These are phyloP conservation scores for Cutaneotrichosporon cyanovorans DNA, from an alignment of 1,284 basidiomycete genomes.

Conservation along the genomic window DNA sequence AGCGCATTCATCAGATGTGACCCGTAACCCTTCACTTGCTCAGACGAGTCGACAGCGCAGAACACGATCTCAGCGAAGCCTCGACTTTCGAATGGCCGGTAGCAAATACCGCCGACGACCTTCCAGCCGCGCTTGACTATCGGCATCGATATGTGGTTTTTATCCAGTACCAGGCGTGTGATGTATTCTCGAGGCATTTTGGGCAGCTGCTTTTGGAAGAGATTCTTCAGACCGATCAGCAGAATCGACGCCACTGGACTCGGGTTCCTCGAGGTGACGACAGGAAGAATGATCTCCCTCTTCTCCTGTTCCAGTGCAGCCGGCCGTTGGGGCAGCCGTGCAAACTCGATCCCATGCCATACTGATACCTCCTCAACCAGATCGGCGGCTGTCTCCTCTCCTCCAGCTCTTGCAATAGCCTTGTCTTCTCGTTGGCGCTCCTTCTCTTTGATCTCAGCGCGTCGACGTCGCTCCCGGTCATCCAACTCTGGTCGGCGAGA, in stretches of 20 bases:
- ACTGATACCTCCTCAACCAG: constrained; percentile 30
- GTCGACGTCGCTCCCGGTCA: constrained; percentile 45
- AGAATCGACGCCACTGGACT: constrained; percentile 71
- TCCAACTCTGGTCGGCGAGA: constrained; percentile 34
- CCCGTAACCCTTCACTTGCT: constrained; percentile 98
- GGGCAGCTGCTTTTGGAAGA: constrained; percentile 95
- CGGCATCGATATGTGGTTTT: constrained; percentile 82
- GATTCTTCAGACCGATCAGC: constrained; percentile 86
- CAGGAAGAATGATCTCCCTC: constrained; percentile 74
- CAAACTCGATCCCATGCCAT: constrained; percentile 41
- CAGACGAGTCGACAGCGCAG: constrained; percentile 91
- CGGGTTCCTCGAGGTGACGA: constrained; percentile 73
- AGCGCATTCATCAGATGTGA: constrained; percentile 99
- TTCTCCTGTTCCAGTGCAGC: constrained; percentile 74
- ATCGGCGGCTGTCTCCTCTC: constrained; percentile 11
- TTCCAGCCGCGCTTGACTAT: constrained; percentile 94
- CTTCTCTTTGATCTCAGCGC: constrained; percentile 49
- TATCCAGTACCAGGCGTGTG: constrained; percentile 86
- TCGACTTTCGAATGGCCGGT: constrained; percentile 87
- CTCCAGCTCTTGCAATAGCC: constrained; percentile 56
- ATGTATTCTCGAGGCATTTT: constrained; percentile 99
- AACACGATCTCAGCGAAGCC: constrained; percentile 98
- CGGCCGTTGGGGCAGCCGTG: constrained; percentile 51
- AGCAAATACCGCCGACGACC: constrained; percentile 97
- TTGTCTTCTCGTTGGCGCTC: constrained; percentile 63